phyloP scores from a whole-genome alignment of 441 rosid genomes.

The Brassica balearica region DNA sequence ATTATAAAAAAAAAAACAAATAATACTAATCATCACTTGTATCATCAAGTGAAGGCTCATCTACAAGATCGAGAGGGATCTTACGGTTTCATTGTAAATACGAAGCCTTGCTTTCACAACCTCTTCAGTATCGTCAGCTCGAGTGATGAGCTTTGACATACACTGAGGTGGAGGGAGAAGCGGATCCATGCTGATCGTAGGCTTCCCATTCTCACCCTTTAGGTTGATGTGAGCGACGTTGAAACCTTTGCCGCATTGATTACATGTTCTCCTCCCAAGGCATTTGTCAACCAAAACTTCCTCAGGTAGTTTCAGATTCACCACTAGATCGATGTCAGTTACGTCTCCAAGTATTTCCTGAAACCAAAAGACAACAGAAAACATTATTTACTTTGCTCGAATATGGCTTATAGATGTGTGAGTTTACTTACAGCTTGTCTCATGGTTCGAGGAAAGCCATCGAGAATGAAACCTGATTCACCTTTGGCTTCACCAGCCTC shows the following conservation, averaged over 20 bases:
- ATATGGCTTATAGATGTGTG: neutral
- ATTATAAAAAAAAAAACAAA: constrained; percentile 8
- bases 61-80: neutral
- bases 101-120: constrained; percentile 71
- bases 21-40: neutral
- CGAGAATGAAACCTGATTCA: constrained; percentile 73
- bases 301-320: constrained; percentile 67
- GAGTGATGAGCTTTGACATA: constrained; percentile 65
- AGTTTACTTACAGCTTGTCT: constrained; percentile 62
- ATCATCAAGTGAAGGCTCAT: neutral
- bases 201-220: constrained; percentile 61
- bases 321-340: constrained; percentile 68
- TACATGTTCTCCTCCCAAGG: constrained; percentile 70
- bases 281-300: constrained; percentile 69
- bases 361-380: constrained; percentile 22
- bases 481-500: constrained; percentile 65
- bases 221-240: constrained; percentile 61
- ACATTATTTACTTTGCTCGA: constrained; percentile 32
- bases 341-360: constrained; percentile 68
- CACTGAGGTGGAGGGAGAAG: constrained; percentile 70
- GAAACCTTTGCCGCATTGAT: constrained; percentile 64
- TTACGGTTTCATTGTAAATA: constrained; percentile 62
- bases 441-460: constrained; percentile 77
- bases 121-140: constrained; percentile 69
- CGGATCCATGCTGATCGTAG: constrained; percentile 65